phyloP scores from a whole-genome alignment of 2,329 filamentous ascomycete species.

The Colletotrichum tropicicola region DNA sequence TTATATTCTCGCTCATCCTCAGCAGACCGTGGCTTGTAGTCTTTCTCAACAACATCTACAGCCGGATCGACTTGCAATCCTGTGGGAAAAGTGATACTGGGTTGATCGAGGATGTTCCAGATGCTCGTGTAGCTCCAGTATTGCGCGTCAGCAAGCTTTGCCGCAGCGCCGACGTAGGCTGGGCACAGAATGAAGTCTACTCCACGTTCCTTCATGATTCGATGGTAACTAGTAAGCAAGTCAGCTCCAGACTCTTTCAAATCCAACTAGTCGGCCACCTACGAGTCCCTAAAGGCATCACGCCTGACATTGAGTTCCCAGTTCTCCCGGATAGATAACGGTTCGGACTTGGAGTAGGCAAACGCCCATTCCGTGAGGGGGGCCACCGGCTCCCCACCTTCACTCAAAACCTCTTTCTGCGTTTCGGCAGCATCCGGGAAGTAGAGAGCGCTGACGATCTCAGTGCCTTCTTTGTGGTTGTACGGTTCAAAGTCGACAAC shows the following conservation, averaged over 20 bases:
- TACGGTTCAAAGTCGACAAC: slow-evolving; percentile 35
- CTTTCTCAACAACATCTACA: background rate
- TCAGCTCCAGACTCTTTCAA: slow-evolving; percentile 35
- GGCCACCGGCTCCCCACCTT: slow-evolving; percentile 38
- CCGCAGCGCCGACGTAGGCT: slow-evolving; percentile 34
- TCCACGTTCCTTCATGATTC: slow-evolving; percentile 33
- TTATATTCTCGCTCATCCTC: slow-evolving; percentile 16
- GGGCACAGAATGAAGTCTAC: slow-evolving; percentile 40
- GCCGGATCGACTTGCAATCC: slow-evolving; percentile 19
- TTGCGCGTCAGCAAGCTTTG: slow-evolving; percentile 31
- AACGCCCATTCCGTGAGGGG: slow-evolving; percentile 39
- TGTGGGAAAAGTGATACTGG: slow-evolving; percentile 37
- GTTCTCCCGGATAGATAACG: slow-evolving; percentile 30
- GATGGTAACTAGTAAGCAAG: slow-evolving; percentile 2
- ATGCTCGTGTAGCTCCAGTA: slow-evolving; percentile 41
- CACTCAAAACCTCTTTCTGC: slow-evolving; percentile 24
- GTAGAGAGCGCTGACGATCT: slow-evolving; percentile 34
- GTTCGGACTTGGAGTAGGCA: slow-evolving; percentile 15
- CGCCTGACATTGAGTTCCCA: slow-evolving; percentile 34
- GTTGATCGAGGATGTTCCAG: slow-evolving; percentile 43
- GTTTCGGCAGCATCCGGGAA: slow-evolving; percentile 37
- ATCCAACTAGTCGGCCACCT: slow-evolving; percentile 49
- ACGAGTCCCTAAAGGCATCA: slow-evolving; percentile 27
- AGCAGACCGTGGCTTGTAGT: slow-evolving; percentile 2
- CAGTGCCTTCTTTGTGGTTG: slow-evolving; percentile 32